A percentile compares a stretch with the other conserved stretches of the same genome.
These are phyloP conservation scores for Penicillium fimorum DNA, from an alignment of 495 filamentous ascomycete genomes.

Conservation along the genomic window DNA sequence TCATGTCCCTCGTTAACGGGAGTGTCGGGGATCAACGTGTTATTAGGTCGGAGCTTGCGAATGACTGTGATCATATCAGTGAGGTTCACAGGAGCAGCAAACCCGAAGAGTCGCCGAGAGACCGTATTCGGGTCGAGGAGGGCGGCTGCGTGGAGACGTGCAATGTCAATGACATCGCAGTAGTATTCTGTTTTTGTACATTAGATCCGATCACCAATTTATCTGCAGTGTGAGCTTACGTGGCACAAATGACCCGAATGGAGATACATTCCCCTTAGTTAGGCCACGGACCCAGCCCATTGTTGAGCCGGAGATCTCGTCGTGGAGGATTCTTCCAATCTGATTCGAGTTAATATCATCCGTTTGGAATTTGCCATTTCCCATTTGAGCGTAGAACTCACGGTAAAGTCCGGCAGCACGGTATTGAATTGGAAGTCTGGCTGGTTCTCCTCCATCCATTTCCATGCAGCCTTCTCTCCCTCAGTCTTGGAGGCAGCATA, in stretches of 20 bases:
- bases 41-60: slow-evolving; percentile 22
- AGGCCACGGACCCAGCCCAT: slow-evolving; percentile 13
- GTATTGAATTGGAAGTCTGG: slow-evolving; percentile 51
- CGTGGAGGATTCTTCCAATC: slow-evolving; percentile 7
- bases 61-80: slow-evolving; percentile 19
- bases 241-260: slow-evolving; percentile 3
- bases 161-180: slow-evolving; percentile 52
- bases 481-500: slow-evolving; percentile 57
- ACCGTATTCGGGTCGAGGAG: slow-evolving; percentile 41
- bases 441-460: slow-evolving; percentile 49
- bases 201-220: background rate
- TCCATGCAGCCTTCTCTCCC: slow-evolving; percentile 53
- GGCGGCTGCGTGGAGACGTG: slow-evolving; percentile 46
- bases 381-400: slow-evolving; percentile 21
- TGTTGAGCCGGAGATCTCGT: slow-evolving; percentile 6
- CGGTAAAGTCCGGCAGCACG: slow-evolving; percentile 46
- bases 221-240: background rate
- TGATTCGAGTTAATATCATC: background rate
- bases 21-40: slow-evolving; percentile 16
- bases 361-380: background rate
- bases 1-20: slow-evolving; percentile 14
- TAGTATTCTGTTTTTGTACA: slow-evolving; percentile 26
- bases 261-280: slow-evolving; percentile 24
- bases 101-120: slow-evolving; percentile 45
- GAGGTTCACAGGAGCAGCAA: slow-evolving; percentile 18